Conservation (phyloP, 139 green algal species). For the Chloropicon primus region DNA sequence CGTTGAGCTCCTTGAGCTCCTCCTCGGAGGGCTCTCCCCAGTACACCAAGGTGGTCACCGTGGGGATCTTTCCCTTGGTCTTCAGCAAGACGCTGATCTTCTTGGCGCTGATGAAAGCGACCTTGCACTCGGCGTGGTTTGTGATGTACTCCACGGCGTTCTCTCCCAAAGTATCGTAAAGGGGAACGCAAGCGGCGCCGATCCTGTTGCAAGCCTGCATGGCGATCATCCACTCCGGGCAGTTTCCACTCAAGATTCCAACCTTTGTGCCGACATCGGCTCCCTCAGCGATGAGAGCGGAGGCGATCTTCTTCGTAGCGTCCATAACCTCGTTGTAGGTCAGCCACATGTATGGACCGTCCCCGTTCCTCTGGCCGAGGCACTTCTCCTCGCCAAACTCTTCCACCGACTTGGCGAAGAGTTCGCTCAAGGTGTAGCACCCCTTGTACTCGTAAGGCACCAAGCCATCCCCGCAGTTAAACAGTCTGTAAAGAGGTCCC, state of each 20-base stretch:
- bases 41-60: not conserved
- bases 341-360: not conserved
- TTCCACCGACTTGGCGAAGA: not conserved
- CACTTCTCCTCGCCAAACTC: not conserved
- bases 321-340: not conserved
- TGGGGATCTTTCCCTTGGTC: not conserved
- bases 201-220: constrained; percentile 7
- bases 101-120: constrained; percentile 7
- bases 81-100: not conserved
- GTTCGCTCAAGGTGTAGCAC: not conserved
- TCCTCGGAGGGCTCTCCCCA: constrained; percentile 2
- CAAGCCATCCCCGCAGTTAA: not conserved
- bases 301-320: not conserved
- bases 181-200: constrained; percentile 7
- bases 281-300: not conserved
- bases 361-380: not conserved
- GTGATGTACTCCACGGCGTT: constrained; percentile 20
- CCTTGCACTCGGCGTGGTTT: constrained; percentile 11
- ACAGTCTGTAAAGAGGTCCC: not conserved
- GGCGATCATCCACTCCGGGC: not conserved
- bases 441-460: not conserved
- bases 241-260: not conserved
- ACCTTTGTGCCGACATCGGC: not conserved
- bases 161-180: constrained; percentile 22
- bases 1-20: not conserved